These are phyloP conservation scores for Geranomyces variabilis DNA, from an alignment of 192 early-diverging fungal species.

Conservation along the genomic window DNA sequence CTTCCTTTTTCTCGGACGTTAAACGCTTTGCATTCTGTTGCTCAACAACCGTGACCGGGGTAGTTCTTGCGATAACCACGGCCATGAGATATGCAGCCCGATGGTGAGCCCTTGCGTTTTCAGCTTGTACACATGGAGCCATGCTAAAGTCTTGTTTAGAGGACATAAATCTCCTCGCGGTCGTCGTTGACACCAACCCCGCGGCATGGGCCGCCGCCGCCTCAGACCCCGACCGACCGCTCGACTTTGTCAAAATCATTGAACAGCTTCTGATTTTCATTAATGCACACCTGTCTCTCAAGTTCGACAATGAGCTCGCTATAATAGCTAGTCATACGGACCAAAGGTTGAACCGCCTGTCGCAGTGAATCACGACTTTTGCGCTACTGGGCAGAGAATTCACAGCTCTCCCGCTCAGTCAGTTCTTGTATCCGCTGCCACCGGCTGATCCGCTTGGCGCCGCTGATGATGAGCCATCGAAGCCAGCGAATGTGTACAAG, in stretches of 20 bases:
- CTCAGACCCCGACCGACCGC: conserved; percentile 37
- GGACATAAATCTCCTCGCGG: conserved; percentile 62
- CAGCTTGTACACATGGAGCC: too few relatives aligned
- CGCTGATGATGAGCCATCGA: conserved; percentile 18
- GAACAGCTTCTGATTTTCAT: conserved; percentile 84
- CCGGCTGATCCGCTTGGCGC: conserved; percentile 1
- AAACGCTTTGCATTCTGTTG: too few relatives aligned
- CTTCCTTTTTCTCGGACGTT: too few relatives aligned
- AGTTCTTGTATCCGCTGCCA: conserved; percentile 27
- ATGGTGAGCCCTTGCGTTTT: too few relatives aligned
- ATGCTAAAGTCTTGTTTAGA: not conserved
- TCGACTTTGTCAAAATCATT: conserved; percentile 69
- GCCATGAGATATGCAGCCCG: too few relatives aligned
- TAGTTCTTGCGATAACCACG: too few relatives aligned
- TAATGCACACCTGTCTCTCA: conserved; percentile 90
- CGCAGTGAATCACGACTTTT: not conserved
- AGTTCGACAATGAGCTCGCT: conserved; percentile 85
- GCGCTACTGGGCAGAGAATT: too few relatives aligned
- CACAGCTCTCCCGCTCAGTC: too few relatives aligned
- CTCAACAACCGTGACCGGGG: too few relatives aligned
- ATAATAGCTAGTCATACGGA: conserved; percentile 66
- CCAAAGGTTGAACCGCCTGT: conserved; percentile 28
- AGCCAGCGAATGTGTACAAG: conserved; percentile 50
- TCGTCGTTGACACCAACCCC: conserved; percentile 84
- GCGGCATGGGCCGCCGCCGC: conserved; percentile 66